Evolutionary conservation across 306 rosid genomes (phyloP), one percentile per base, ranked within the genome.

Genomic region (Vicia sativa): DNA sequence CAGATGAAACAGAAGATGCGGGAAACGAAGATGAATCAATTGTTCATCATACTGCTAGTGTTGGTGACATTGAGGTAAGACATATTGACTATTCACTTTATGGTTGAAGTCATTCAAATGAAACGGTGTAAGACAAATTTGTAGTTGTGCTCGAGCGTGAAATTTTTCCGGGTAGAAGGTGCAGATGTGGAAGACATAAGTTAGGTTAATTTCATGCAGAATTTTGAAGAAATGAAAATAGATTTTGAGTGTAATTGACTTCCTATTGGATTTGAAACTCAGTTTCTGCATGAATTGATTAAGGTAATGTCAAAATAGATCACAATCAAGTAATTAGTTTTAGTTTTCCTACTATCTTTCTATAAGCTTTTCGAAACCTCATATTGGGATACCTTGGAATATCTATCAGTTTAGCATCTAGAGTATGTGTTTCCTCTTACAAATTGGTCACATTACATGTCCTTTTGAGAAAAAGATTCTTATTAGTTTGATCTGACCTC

Each of bases 1-100:
- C 67, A 70, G 97, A 88, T 23, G 97, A 95, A 60, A 68, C 90
- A 53, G 99, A 90, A 63, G 97, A 90, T 12, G 72, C 62, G 23
- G 95, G 91, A 71, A 86, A 83, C 82, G 99, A 90, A 68, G 99
- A 95, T 76, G 99, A 95, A 81, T 87, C 97, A 67, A 75, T 83
- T 18, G 97, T 95, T 81, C 99, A 95, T 82, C 90, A 81, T 3
- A 88, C 97, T 74, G 97, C 99, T 71, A 95, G 99, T 77, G 88
- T 86, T 82, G 99, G 99, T 76, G 99, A 95, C 72, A 81, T 95
- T 16, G 97, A 87, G 96, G 97, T 88, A 83, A 62, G 39, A 2
- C 42, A 35, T 35, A 38, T 13, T 38, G 31, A 28, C 31, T 39
- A 21, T 65, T 67, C 34, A 46, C 50, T 25, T 48, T 72, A n/a